Base-by-base conservation (phyloP, 1,284 basidiomycete species). In the Cerrena zonata region DNA sequence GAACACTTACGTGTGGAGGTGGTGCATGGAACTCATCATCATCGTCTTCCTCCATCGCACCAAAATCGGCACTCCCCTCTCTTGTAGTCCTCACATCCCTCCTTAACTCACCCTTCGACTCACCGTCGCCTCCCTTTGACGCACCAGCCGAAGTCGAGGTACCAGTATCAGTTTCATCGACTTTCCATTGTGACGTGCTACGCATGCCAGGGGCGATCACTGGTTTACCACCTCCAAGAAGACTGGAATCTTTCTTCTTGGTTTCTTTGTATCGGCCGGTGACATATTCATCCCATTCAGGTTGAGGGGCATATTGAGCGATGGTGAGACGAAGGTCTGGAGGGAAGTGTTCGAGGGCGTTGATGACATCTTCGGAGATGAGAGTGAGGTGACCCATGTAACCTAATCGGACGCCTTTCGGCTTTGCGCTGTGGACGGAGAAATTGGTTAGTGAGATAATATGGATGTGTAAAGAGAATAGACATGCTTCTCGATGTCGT, bases 371-470 rank as follows among this genome's bases (percentile, higher is more conserved):
- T 65, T 94, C 92, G 0, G 91, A 85, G 56, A 99, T 94, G 54
- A 98, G 81, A 11, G 89, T 90, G 40, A 99, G 80, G 65, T 99
- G 94, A 0, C 95, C 95, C 95, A 99, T 99, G 70, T 92, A 96
- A 1, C 94, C 94, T 39, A 94, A 68, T 18, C 93, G 83, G 25
- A 89, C 82, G 21, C 78, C 84, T 67, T 82, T 87, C 22, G 77
- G 82, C 64, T 80, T 84, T 45, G 73, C 66, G 58, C 78, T 89
- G 61, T 4, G 42, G 25, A n/a, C n/a, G 24, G 18, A 21, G 15
- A 15, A 45, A 18, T 40, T 11, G 22, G 13, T 42, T 11, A 21
- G 40, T 11, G 10, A 21, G 53, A 26, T 5, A 30, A 36, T 13
- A 51, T 37, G 7, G 45, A 48, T 30, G 46, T 34, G n/a, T n/a